phyloP scores from a whole-genome alignment of 2,329 filamentous ascomycete species.

The Trichophyton equinum region DNA sequence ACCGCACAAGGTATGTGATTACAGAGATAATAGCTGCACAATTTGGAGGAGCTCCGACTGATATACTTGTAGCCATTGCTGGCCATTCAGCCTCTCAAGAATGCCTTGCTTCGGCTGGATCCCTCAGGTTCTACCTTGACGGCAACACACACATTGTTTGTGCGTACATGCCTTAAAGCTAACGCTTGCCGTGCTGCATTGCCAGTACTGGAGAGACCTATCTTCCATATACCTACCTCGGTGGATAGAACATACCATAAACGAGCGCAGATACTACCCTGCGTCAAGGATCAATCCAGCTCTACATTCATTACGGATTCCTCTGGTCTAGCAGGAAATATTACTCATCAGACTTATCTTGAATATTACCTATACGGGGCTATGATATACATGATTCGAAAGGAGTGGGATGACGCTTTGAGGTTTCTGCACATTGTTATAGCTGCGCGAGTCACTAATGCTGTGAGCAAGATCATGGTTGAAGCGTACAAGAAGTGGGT shows the following conservation, averaged over 20 bases:
- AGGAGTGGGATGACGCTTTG: conserved; percentile 51
- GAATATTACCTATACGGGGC: conserved; percentile 56
- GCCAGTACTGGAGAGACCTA: conserved; percentile 30
- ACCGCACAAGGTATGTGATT: conserved; percentile 23
- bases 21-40: background rate
- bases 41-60: background rate
- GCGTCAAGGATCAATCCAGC: conserved; percentile 22
- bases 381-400: conserved; percentile 50
- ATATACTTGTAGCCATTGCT: conserved; percentile 23
- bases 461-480: conserved; percentile 63
- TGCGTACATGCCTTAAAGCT: conserved; percentile 32
- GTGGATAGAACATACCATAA: conserved; percentile 17
- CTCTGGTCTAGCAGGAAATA: conserved; percentile 29
- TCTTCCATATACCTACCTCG: conserved; percentile 30
- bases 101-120: conserved; percentile 35
- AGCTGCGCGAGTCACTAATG: conserved; percentile 52
- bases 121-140: conserved; percentile 32
- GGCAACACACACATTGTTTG: conserved; percentile 30
- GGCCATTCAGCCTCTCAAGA: conserved; percentile 30
- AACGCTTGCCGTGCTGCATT: conserved; percentile 29
- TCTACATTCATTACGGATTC: conserved; percentile 24
- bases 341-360: conserved; percentile 36
- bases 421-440: conserved; percentile 53
- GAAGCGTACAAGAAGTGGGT: conserved; percentile 91
- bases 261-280: conserved; percentile 18